phyloP scores from a whole-genome alignment of 345 rosid species.

The Citrus mangshanensis region DNA sequence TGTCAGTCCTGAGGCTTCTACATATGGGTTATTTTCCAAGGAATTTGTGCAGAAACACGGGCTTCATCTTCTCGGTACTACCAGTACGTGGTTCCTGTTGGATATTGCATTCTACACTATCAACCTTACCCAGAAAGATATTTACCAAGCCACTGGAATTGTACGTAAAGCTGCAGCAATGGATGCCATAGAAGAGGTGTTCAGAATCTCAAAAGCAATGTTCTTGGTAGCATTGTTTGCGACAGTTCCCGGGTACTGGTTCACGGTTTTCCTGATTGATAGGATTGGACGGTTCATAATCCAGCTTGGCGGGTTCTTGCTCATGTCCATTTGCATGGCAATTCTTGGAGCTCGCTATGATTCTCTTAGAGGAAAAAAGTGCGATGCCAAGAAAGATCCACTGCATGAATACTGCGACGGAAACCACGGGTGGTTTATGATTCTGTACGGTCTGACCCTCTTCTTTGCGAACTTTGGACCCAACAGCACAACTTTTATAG shows the following conservation, averaged over 20 bases:
- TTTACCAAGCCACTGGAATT: constrained; percentile 55
- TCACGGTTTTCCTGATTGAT: constrained; percentile 63
- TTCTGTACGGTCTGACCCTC: constrained; percentile 50
- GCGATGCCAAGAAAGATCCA: background rate
- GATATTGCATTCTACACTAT: constrained; percentile 74
- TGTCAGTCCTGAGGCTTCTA: constrained; percentile 6
- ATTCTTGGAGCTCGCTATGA: constrained; percentile 36
- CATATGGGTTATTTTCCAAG: constrained; percentile 39
- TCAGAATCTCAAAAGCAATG: constrained; percentile 49
- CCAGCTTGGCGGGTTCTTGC: constrained; percentile 61
- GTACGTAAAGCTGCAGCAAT: constrained; percentile 39
- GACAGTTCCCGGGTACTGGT: constrained; percentile 75
- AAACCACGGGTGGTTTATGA: constrained; percentile 19
- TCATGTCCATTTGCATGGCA: constrained; percentile 66
- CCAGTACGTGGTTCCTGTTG: constrained; percentile 67
- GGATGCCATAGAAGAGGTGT: constrained; percentile 67
- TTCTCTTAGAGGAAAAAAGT: constrained; percentile 30
- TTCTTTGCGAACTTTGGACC: constrained; percentile 75
- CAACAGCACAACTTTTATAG: constrained; percentile 60
- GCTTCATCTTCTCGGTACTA: constrained; percentile 60
- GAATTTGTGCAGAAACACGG: constrained; percentile 60
- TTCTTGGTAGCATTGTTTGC: constrained; percentile 53
- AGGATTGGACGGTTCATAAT: constrained; percentile 58
- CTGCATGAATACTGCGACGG: constrained; percentile 33
- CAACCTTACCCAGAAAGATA: constrained; percentile 64